Evolutionary conservation across 2,329 filamentous ascomycete species (phyloP).

Genomic region (Arthrobotrys sinensis): DNA sequence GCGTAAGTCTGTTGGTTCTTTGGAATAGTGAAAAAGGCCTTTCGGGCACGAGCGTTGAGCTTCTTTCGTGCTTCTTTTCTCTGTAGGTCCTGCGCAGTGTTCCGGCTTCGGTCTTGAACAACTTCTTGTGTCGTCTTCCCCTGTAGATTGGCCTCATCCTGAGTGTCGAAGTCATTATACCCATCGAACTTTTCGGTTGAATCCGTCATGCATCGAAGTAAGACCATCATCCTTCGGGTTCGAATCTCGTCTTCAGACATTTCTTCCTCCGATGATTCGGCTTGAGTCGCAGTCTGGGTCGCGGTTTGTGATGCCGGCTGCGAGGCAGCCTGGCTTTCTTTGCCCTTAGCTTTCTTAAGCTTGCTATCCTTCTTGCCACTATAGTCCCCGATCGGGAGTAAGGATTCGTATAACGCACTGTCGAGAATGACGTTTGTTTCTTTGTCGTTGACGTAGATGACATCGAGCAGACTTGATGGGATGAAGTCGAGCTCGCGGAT

Average conservation of each 20-base stretch:
- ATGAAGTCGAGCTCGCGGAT: slow-evolving; percentile 82
- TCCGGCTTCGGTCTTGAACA: slow-evolving; percentile 67
- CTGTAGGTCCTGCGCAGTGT: slow-evolving; percentile 70
- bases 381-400: slow-evolving; percentile 92
- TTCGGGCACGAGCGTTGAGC: slow-evolving; percentile 82
- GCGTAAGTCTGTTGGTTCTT: slow-evolving; percentile 82
- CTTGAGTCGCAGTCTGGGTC: slow-evolving; percentile 66
- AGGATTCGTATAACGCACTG: slow-evolving; percentile 85
- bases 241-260: slow-evolving; percentile 54
- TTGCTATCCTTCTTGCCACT: slow-evolving; percentile 71
- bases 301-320: slow-evolving; percentile 32
- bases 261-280: slow-evolving; percentile 67
- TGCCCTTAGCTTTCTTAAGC: slow-evolving; percentile 69
- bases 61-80: slow-evolving; percentile 71
- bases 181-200: slow-evolving; percentile 49
- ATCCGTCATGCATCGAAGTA: slow-evolving; percentile 53
- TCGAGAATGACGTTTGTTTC: slow-evolving; percentile 90
- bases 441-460: slow-evolving; percentile 88
- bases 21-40: slow-evolving; percentile 90
- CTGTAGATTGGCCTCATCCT: slow-evolving; percentile 48
- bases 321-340: slow-evolving; percentile 65
- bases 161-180: slow-evolving; percentile 47
- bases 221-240: slow-evolving; percentile 49
- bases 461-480: slow-evolving; percentile 86
- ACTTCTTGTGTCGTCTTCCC: slow-evolving; percentile 49